Evolutionary conservation across 345 rosid species (phyloP).

Genomic region (Camelina hispida): DNA sequence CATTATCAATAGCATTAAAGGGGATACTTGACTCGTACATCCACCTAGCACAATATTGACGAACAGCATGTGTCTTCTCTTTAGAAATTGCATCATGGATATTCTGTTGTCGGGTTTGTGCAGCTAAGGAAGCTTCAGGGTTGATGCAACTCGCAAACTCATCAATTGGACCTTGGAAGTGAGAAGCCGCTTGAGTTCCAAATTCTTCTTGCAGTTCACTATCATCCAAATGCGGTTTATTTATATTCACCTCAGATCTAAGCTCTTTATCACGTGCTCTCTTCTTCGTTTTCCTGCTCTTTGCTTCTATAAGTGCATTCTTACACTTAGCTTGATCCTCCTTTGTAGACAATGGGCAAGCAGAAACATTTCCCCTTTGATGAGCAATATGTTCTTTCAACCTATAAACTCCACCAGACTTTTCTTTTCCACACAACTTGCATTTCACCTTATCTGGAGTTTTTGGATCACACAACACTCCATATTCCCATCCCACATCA

Average conservation of each 20-base stretch:
- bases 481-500: neutral
- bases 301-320: neutral
- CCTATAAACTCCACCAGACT: neutral
- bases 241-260: neutral
- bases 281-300: neutral
- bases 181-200: neutral
- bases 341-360: neutral
- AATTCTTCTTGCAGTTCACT: neutral
- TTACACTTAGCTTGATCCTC: neutral
- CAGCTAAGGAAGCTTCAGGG: no score
- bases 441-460: neutral
- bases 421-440: neutral
- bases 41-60: neutral
- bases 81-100: neutral
- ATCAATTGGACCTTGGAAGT: no score
- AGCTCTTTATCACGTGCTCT: neutral
- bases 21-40: neutral
- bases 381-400: neutral
- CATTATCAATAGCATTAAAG: constrained; percentile 1
- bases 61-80: neutral
- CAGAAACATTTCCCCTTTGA: no score
- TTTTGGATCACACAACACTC: neutral
- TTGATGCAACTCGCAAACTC: neutral
- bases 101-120: neutral
- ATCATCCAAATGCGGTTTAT: neutral